Evolutionary conservation across 2,329 filamentous ascomycete species (phyloP), one percentile per base, ranked within the genome.

Genomic region (Teratosphaeriaceae sp.): DNA sequence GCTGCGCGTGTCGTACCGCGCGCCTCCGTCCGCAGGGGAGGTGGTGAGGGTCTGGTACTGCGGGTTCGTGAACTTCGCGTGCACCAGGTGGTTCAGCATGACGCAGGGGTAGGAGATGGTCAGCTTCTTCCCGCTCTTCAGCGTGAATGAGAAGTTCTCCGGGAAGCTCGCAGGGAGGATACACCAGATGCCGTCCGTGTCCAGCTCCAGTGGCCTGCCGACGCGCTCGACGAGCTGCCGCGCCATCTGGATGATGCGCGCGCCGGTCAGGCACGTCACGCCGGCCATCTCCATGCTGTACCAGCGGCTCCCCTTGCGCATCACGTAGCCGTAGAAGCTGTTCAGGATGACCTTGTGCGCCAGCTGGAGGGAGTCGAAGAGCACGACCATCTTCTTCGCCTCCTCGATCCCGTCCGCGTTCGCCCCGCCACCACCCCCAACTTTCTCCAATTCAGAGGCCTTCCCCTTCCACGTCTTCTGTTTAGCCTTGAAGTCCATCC

Each of bases 201-300:
- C 92, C 38, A 98, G 74, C 64, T 98, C 92, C 40, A 98, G 73
- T 0, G 92, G 92, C 44, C 92, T 79, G 19, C 92, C 92, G 27
- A 98, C 85, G 6, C 92, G 79, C 62, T 98, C 92, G 3, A 98
- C 90, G 2, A 98, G 76, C 56, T 92, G 84, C 59, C 90, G 80
- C 15, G 92, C 94, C 76, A 98, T 81, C 60, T 98, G 92, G 62
- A 98, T 98, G 61, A 98, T 98, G 31, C 82, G 86, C 23, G 92
- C 92, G 49, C 92, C 92, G 1, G 92, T 98, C 64, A 98, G 71
- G 69, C 92, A 98, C 31, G 92, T 98, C 3, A 98, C 92, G 55
- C 92, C 92, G 13, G 94, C 92, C 92, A 98, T 98, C 63, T 98
- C 92, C 78, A 98, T 83, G 15, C 92, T 98, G 63, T 98, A 98